Conservation (phyloP, 225 moss, liverwort and hornwort species). For the Neckera pumila region DNA sequence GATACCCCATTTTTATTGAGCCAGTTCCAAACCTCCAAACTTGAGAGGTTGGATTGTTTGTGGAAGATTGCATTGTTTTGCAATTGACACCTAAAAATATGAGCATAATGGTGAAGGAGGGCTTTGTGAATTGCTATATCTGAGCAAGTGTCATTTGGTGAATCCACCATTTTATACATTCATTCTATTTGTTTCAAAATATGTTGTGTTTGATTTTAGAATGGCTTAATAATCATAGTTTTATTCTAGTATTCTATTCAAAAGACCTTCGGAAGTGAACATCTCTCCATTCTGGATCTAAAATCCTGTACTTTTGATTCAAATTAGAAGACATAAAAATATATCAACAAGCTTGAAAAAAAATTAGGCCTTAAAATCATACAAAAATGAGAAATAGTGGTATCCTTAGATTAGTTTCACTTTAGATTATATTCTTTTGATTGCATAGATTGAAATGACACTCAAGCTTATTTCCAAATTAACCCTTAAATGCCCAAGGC, state of each 20-base stretch:
- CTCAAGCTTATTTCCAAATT: background rate
- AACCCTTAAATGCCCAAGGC: too few species aligned
- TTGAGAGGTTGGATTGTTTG: background rate
- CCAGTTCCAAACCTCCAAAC: background rate
- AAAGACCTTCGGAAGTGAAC: background rate
- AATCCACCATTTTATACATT: background rate
- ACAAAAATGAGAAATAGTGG: background rate
- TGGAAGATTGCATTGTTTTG: background rate
- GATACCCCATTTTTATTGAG: background rate
- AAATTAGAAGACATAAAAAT: background rate
- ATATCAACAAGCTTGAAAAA: background rate
- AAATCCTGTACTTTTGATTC: background rate
- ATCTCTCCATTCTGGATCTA: background rate
- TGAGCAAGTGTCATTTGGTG: background rate
- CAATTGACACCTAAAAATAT: background rate
- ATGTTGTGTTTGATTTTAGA: background rate
- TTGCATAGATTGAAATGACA: background rate
- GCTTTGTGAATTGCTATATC: background rate
- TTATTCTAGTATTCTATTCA: background rate
- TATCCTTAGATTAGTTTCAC: background rate
- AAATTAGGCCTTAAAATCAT: background rate
- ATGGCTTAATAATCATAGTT: background rate
- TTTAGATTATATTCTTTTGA: background rate
- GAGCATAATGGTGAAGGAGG: background rate
- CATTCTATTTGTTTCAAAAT: background rate